Evolutionary conservation across 2,329 filamentous ascomycete species (phyloP), one percentile per base, ranked within the genome.

Genomic region (Aspergillus sp.): DNA sequence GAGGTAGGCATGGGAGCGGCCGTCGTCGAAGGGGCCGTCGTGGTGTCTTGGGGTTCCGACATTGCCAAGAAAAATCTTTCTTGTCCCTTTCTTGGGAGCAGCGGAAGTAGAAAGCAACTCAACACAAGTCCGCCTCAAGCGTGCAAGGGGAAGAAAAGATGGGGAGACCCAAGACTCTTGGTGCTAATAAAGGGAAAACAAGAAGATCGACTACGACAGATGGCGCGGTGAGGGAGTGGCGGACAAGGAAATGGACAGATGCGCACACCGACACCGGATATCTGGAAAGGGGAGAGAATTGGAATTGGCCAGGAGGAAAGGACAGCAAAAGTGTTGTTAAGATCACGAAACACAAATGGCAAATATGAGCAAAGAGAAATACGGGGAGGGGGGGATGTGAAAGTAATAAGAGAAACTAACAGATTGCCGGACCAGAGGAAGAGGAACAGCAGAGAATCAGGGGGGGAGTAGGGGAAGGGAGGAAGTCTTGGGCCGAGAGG

Each of bases 11-110:
- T 61, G 52, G 74, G 64, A 51, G 69, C 65, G 21, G 69, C 63
- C 45, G 67, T 60, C 17, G 68, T 59, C 54, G 72, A 66, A 39
- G 70, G 59, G 39, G 53, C 38, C 19, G 71, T 64, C 61, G 69
- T 68, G 63, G 66, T 64, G 70, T 70, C 65, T 72, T 74, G 72
- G 63, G 71, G 70, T 61, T 78, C 76, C 65, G 74, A 69, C 74
- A 77, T 78, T 72, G 76, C 74, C 74, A 78, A 76, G 74, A 74
- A 70, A 71, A 68, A 56, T 61, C 52, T 68, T 64, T 72, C 68
- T 75, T 70, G 69, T 72, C 68, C 58, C 60, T 65, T 63, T 70
- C 68, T 71, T 70, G 67, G 67, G 65, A 65, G 62, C 66, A 67
- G 73, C 69, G 70, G 72, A 71, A 69, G 62, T 60, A 49, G 53